Evolutionary conservation across 805 yeast genomes (phyloP), one percentile per base, ranked within the genome.

Genomic region (Yamadazyma akitaensis): DNA sequence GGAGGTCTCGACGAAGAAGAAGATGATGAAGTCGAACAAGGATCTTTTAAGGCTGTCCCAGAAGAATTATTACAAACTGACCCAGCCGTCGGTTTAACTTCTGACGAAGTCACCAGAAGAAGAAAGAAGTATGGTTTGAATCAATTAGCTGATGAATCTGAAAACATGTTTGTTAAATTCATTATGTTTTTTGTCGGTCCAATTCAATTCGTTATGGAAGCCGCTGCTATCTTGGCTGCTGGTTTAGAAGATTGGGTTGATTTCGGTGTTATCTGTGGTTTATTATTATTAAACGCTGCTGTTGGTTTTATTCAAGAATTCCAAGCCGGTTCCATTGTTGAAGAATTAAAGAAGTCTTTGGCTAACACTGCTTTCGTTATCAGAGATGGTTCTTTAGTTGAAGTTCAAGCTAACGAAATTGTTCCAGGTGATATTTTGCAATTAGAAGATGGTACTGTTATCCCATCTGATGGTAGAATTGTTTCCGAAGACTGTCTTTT

Each of bases 241-340:
- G 96, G 96, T 84, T 79, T 88, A 62, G 88, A 88, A 76, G 97
- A 91, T 77, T 90, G 97, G 97, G 96, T 90, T 65, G 97, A 90
- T 81, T 90, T 90, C 79, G 97, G 97, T 82, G 97, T 90, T 69
- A 90, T 90, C 68, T 82, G 88, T 72, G 97, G 85, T 74, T 75
- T 90, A 61, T 78, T 90, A 61, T 60, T 84, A 70, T 81, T 90
- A 68, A 90, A 90, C 75, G 97, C 97, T 55, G 74, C 76, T 62
- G 97, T 90, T 70, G 97, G 97, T 81, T 90, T 90, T 84, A 79
- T 88, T 60, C 97, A 90, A 79, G 97, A 90, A 75, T 91, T 76
- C 85, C 96, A 90, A 76, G 97, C 97, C 57, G 97, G 97, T 79
- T 89, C 96, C 53, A 90, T 90, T 79, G 97, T 90, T 59, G 96